phyloP scores from a whole-genome alignment of 139 green algal genomes.

The Yamagishiella unicocca region DNA sequence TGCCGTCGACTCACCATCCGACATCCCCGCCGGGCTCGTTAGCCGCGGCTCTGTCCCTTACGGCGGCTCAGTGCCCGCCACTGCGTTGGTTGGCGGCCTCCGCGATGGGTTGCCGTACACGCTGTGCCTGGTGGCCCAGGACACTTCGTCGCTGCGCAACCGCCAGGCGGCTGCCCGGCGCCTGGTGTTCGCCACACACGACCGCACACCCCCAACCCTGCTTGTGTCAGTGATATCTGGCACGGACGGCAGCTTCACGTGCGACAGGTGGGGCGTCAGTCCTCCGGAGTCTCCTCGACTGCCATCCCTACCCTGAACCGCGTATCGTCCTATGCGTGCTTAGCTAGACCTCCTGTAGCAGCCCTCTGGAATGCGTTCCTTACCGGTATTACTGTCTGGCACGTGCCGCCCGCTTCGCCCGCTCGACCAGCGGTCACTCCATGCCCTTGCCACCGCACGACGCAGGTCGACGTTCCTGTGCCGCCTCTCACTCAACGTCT shows the following conservation, averaged over 20 bases:
- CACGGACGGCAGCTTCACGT: constrained; percentile 49
- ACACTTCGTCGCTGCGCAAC: constrained; percentile 52
- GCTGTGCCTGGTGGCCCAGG: constrained; percentile 57
- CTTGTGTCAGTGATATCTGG: neutral
- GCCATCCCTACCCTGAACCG: no score
- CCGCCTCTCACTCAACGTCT: constrained; percentile 23
- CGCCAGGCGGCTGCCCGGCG: constrained; percentile 19
- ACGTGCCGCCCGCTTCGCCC: no score
- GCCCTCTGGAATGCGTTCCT: no score
- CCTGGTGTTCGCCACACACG: constrained; percentile 47
- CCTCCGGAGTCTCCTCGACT: no score
- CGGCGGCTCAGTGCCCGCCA: no score
- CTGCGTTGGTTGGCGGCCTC: neutral
- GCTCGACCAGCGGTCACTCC: no score
- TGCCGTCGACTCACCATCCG: neutral
- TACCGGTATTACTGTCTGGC: no score
- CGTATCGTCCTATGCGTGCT: no score
- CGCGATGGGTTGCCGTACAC: neutral
- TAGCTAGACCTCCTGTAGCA: no score
- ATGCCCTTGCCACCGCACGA: neutral
- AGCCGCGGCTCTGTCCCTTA: neutral
- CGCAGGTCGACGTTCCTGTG: constrained; percentile 44
- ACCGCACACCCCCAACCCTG: constrained; percentile 23
- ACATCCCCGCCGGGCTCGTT: neutral
- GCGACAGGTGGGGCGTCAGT: constrained; percentile 13